These are phyloP conservation scores for Tremella yokohamensis DNA, from an alignment of 768 basidiomycete genomes.

Conservation along the genomic window DNA sequence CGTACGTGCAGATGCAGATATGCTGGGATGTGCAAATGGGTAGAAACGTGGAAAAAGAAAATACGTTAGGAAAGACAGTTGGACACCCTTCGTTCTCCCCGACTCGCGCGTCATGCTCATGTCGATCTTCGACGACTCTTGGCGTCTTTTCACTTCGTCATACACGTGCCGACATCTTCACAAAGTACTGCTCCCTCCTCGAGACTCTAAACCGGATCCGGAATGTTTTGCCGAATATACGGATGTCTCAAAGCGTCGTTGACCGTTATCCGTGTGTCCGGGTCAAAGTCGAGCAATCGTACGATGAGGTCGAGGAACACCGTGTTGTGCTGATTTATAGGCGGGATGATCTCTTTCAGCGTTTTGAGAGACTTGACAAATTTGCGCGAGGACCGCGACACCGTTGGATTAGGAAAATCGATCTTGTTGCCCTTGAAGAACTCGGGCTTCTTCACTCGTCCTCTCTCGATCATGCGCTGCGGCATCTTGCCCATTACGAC, in stretches of 20 bases:
- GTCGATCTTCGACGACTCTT: too few species aligned
- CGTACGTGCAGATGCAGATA: too few species aligned
- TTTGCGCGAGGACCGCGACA: conserved; percentile 84
- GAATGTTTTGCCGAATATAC: conserved; percentile 53
- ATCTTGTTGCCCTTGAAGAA: conserved; percentile 84
- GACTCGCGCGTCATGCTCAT: too few species aligned
- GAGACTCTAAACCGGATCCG: background rate
- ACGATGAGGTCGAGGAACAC: conserved; percentile 79
- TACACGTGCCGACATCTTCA: too few species aligned
- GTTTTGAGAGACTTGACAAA: conserved; percentile 73
- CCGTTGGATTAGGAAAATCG: conserved; percentile 87
- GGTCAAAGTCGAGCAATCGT: conserved; percentile 84
- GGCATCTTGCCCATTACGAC: conserved; percentile 99
- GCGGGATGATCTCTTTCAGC: conserved; percentile 68
- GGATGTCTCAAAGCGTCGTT: conserved; percentile 81
- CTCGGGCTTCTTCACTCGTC: conserved; percentile 69
- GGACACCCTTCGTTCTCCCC: too few species aligned
- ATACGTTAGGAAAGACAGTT: too few species aligned
- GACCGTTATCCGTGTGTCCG: conserved; percentile 79
- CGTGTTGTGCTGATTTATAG: conserved; percentile 56
- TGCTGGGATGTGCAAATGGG: too few species aligned
- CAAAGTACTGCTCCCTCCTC: too few species aligned
- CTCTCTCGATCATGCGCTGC: conserved; percentile 61
- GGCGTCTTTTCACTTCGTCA: too few species aligned
- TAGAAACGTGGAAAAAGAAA: too few species aligned